phyloP scores from a whole-genome alignment of 2,329 filamentous ascomycete species.

The Pseudogymnoascus sp. region DNA sequence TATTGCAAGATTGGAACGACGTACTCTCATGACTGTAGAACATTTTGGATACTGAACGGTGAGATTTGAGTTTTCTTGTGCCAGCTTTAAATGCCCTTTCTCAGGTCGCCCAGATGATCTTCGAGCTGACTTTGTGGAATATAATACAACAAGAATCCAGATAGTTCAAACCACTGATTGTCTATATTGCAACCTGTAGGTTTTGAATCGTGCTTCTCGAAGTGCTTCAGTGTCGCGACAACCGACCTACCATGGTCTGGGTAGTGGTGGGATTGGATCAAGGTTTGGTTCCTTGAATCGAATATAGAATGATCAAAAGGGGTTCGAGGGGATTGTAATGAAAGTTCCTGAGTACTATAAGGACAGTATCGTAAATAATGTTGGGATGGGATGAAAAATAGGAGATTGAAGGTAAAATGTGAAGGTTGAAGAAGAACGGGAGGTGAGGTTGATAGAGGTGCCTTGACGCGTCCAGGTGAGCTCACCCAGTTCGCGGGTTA shows the following conservation, averaged over 20 bases:
- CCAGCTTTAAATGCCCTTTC: neutral
- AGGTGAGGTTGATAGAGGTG: neutral
- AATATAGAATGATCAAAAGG: neutral
- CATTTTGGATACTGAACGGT: slow-evolving; percentile 42
- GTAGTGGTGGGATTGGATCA: neutral
- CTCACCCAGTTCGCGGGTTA: neutral
- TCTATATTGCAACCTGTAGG: neutral
- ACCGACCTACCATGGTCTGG: neutral
- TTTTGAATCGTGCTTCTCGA: neutral
- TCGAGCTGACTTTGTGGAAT: neutral
- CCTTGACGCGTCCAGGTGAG: neutral
- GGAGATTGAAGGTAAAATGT: neutral
- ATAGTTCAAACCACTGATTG: neutral
- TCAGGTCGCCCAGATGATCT: neutral
- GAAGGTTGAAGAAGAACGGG: neutral
- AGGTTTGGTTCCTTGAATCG: neutral
- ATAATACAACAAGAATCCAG: neutral
- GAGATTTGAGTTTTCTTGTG: neutral
- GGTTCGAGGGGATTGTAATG: neutral
- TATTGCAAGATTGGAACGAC: slow-evolving; percentile 23
- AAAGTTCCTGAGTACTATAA: neutral
- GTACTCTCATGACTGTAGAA: slow-evolving; percentile 94
- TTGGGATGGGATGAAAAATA: no score
- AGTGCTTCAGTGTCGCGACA: neutral
- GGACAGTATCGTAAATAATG: neutral